Evolutionary conservation across 2,329 filamentous ascomycete genomes (phyloP), one percentile per base, ranked within the genome.

Genomic region (Elsinoe ampelina): DNA sequence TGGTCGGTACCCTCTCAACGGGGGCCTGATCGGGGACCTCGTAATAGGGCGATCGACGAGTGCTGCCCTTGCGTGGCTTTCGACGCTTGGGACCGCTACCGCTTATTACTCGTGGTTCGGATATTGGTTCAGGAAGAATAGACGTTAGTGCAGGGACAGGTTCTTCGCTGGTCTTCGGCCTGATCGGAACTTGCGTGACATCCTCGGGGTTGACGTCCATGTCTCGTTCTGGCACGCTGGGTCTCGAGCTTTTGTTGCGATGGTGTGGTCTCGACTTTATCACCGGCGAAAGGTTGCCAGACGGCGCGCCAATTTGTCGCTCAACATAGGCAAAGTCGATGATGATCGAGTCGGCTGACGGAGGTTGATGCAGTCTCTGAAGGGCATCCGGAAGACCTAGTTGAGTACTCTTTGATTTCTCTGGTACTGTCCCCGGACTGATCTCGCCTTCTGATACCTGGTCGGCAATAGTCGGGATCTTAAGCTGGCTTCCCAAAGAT

Each of bases 301-400:
- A 48, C 5, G 34, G 41, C 17, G 26, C 13, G 19, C 41, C 38
- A 38, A 36, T 20, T 13, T 42, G 48, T 12, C 22, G 47, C 13
- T 41, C 56, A 11, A 38, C 38, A 55, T 68, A 68, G 6, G 66
- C 66, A 58, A 67, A 69, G 58, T 69, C 66, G 13, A 63, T 61
- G 13, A 68, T 62, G n/a, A 67, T 63, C 1, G 64, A 67, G 11
- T 68, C 65, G 13, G 60, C 63, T 17, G 65, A 67, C 8, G 60
- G 57, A 36, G 62, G 59, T 22, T 65, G 62, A 42, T 68, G 66
- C 11, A 68, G 58, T n/a, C 58, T 57, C 11, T 61, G 34, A 3
- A 59, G 30, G n/a, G 12, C 45, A 13, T 32, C 17, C 2, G 59
- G 57, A 12, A 60, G 26, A n/a, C 59, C 55, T 1, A 59, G 43